Base-by-base conservation (phyloP, 2,329 filamentous ascomycete species). In the Fusarium algeriense region DNA sequence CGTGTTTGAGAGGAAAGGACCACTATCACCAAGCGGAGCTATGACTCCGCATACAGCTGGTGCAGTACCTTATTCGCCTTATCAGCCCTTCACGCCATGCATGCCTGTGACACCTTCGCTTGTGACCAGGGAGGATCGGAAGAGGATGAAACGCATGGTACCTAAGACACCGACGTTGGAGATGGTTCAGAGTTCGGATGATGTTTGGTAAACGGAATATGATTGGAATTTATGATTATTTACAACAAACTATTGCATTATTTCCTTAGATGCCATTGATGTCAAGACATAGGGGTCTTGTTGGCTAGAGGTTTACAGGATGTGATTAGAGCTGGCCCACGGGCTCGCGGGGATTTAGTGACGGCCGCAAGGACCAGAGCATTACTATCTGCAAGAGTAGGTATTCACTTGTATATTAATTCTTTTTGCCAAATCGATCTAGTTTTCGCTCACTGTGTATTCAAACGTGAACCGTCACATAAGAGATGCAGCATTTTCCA, bases 51-150 rank as follows among this genome's bases (percentile, higher is more conserved):
- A 84, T 78, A 89, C 87, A 3, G 89, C 87, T 7, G 85, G 84
- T 26, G 85, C 89, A 2, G 87, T 90, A 26, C 92, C 92, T 3
- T 95, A 95, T 80, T 90, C 88, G 60, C 92, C 93, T 0, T 95
- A 95, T 74, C 93, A 95, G 83, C 93, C 93, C 1, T 93, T 91
- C 78, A 92, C 91, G 10, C 92, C 92, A 2, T 85, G 93, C 50
- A 87, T 94, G 54, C 93, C 93, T 2, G 88, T 95, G 52, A 94
- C 93, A 34, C 92, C 93, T n/a, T 89, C 88, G 23, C 81, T 95
- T 49, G 89, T 93, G 19, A 93, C 90, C 28, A 89, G 86, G 79
- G 87, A 89, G 68, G 92, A 95, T 77, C 83, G 92, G 32, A 93
- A 91, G 85, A 85, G 87, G 78, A 90, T 89, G 85, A 89, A 85